A percentile compares a stretch with the other conserved stretches of the same genome.
These are phyloP conservation scores for Alternaria atra DNA, from an alignment of 2,329 filamentous ascomycete species.

Conservation along the genomic window DNA sequence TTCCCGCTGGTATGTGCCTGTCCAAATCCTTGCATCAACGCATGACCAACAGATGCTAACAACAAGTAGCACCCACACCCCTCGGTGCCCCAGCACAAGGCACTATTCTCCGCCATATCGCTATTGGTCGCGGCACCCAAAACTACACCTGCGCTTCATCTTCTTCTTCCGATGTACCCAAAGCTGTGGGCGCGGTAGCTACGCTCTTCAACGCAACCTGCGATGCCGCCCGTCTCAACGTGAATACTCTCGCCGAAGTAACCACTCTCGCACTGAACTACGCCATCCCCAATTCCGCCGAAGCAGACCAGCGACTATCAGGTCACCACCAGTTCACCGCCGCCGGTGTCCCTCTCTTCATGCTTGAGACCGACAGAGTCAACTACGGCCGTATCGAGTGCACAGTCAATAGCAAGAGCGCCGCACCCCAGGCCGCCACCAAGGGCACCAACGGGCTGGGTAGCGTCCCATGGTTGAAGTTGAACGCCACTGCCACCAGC, in stretches of 20 bases:
- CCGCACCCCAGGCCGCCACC: constrained; percentile 70
- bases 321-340: constrained; percentile 85
- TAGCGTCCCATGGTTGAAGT: constrained; percentile 82
- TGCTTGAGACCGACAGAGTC: constrained; percentile 68
- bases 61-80: constrained; percentile 59
- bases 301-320: constrained; percentile 68
- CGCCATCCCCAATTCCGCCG: constrained; percentile 57
- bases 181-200: constrained; percentile 76
- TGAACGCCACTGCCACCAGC: constrained; percentile 57
- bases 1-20: constrained; percentile 44
- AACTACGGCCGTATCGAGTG: constrained; percentile 69
- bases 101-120: constrained; percentile 76
- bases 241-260: constrained; percentile 69
- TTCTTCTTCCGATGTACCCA: constrained; percentile 69
- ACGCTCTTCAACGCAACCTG: constrained; percentile 90
- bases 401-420: constrained; percentile 67
- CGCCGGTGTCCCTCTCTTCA: constrained; percentile 78
- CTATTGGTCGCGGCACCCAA: constrained; percentile 86
- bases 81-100: constrained; percentile 70
- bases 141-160: constrained; percentile 84
- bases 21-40: neutral
- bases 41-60: constrained; percentile 25
- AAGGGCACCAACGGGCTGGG: constrained; percentile 66
- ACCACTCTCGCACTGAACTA: constrained; percentile 75
- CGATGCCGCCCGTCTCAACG: constrained; percentile 68